Conservation (phyloP, 208 protist species). For the Wallacemonas sp. region DNA sequence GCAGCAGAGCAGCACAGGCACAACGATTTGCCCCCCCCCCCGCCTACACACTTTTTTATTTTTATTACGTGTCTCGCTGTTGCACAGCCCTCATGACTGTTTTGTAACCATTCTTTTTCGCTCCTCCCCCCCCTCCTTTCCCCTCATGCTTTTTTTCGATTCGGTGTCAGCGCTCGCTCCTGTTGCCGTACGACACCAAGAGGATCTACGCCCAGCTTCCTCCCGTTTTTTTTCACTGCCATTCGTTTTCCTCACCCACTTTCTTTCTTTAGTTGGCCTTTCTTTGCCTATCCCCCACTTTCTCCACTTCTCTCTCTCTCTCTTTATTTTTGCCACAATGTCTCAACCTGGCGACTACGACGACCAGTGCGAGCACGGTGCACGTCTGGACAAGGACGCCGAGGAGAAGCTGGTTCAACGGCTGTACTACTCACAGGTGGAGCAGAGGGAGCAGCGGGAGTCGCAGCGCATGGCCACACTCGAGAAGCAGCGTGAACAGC, state of each 20-base stretch:
- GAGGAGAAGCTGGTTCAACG: slow-evolving; percentile 72
- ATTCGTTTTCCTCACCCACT: neutral
- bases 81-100: too few species aligned
- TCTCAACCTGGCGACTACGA: slow-evolving; percentile 19
- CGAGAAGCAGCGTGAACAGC: slow-evolving; percentile 29
- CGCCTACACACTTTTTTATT: too few species aligned
- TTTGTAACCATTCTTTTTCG: slow-evolving; percentile 4
- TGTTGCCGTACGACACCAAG: too few species aligned
- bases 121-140: neutral
- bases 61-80: too few species aligned
- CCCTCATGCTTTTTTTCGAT: neutral
- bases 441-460: slow-evolving; percentile 62
- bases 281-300: neutral
- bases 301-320: neutral
- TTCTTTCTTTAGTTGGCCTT: slow-evolving; percentile 17
- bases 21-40: too few species aligned
- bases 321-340: slow-evolving; percentile 18
- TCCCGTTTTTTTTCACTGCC: too few species aligned
- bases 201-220: too few species aligned
- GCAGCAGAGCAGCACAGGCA: too few species aligned
- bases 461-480: slow-evolving; percentile 56
- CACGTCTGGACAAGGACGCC: slow-evolving; percentile 45
- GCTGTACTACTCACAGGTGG: slow-evolving; percentile 80
- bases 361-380: slow-evolving; percentile 15
- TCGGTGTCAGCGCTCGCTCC: too few species aligned